Percentiles rank a stretch among this genome's conserved stretches.
Evolutionary conservation across 768 basidiomycete species (phyloP).

Genomic region (Tulasnella sp.): DNA sequence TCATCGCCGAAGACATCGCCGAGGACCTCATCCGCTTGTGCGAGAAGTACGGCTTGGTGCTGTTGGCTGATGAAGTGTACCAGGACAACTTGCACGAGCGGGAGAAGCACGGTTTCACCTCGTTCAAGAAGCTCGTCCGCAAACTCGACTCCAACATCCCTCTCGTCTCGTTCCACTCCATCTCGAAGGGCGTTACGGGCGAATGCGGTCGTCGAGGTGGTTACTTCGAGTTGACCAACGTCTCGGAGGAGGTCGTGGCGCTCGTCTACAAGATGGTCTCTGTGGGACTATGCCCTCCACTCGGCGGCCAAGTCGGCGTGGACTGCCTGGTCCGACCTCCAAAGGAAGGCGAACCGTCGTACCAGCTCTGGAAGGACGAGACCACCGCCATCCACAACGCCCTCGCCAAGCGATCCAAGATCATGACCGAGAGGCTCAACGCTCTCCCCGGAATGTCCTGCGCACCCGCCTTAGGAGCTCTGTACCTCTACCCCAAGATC

Average conservation of each 20-base stretch:
- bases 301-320: conserved; percentile 87
- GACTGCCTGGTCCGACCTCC: conserved; percentile 93
- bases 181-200: conserved; percentile 91
- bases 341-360: conserved; percentile 61
- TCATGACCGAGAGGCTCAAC: conserved; percentile 77
- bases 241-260: conserved; percentile 66
- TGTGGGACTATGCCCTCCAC: conserved; percentile 81
- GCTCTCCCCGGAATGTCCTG: conserved; percentile 80
- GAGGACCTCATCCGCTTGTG: conserved; percentile 71
- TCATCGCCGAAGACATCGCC: conserved; percentile 67
- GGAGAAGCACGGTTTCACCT: conserved; percentile 66
- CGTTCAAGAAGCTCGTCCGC: conserved; percentile 84
- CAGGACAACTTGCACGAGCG: conserved; percentile 80
- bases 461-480: conserved; percentile 80
- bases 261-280: conserved; percentile 95
- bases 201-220: conserved; percentile 97
- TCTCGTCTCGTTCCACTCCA: conserved; percentile 93
- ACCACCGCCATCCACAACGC: conserved; percentile 70
- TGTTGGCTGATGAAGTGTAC: conserved; percentile 98
- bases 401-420: conserved; percentile 56
- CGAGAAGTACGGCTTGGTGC: conserved; percentile 73
- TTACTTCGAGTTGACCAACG: conserved; percentile 88
- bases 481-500: conserved; percentile 89
- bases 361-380: conserved; percentile 74
- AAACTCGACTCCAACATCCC: conserved; percentile 61